These are phyloP conservation scores for Penicillium angulare DNA, from an alignment of 495 filamentous ascomycete genomes.

Conservation along the genomic window DNA sequence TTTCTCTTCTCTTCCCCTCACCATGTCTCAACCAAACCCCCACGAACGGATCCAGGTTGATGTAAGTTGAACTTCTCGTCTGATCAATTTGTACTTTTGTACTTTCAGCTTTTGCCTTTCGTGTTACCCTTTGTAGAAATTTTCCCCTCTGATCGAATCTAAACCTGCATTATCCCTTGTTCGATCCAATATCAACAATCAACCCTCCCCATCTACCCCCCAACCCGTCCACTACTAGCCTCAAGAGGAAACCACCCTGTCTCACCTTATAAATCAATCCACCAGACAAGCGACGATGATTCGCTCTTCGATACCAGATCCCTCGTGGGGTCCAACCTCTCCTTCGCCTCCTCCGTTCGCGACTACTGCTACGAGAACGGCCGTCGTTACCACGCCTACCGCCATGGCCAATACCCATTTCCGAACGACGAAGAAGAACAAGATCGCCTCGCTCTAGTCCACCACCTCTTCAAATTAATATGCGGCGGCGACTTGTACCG, in stretches of 20 bases:
- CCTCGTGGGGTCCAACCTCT: conserved; percentile 39
- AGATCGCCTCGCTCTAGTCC: conserved; percentile 67
- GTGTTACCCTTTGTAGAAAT: not conserved
- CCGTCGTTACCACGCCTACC: conserved; percentile 60
- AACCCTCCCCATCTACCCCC: not conserved
- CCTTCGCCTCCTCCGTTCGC: conserved; percentile 45
- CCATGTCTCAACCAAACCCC: conserved; percentile 35
- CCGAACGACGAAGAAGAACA: conserved; percentile 62
- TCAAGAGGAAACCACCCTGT: not conserved
- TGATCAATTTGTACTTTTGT: not conserved
- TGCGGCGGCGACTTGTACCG: conserved; percentile 53
- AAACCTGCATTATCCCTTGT: not conserved
- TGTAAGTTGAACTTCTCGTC: conserved; percentile 23
- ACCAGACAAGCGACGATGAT: conserved; percentile 44
- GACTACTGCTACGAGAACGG: conserved; percentile 58
- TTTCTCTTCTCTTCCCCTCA: conserved; percentile 2
- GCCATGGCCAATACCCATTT: conserved; percentile 53
- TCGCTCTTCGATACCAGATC: conserved; percentile 37
- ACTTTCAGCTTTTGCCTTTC: not conserved
- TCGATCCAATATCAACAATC: not conserved
- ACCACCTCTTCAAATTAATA: conserved; percentile 55
- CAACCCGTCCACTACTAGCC: not conserved
- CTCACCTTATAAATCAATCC: not conserved
- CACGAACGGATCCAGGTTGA: conserved; percentile 39
- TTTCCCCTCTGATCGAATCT: not conserved